Percentiles rank a stretch among this genome's conserved stretches.
phyloP scores from a whole-genome alignment of 768 basidiomycete species.

The Phanerochaete carnosa region DNA sequence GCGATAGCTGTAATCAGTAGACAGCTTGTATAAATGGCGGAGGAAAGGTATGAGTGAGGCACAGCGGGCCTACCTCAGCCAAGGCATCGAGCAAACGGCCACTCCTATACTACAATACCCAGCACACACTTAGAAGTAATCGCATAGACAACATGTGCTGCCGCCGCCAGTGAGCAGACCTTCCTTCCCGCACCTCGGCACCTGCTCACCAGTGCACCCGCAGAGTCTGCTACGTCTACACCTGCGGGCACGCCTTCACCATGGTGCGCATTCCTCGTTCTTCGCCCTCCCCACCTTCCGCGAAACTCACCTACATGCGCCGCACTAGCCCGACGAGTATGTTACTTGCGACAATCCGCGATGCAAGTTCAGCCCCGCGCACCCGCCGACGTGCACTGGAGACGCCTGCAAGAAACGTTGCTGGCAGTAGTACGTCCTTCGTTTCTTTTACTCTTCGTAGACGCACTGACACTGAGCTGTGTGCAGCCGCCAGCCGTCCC shows the following conservation, averaged over 20 bases:
- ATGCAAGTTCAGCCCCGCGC: constrained; percentile 23
- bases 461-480: neutral
- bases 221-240: constrained; percentile 25
- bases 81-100: too few species aligned
- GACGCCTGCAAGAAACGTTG: constrained; percentile 22
- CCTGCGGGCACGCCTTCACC: constrained; percentile 21
- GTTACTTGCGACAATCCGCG: constrained; percentile 20
- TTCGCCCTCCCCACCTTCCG: too few species aligned
- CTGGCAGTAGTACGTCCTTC: constrained; percentile 21
- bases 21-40: too few species aligned
- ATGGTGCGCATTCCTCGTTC: constrained; percentile 12
- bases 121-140: neutral
- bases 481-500: constrained; percentile 21
- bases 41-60: too few species aligned
- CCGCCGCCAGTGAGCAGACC: constrained; percentile 17
- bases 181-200: neutral
- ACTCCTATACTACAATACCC: too few species aligned
- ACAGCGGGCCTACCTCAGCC: too few species aligned
- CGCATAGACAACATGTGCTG: constrained; percentile 17
- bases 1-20: too few species aligned
- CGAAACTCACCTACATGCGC: neutral
- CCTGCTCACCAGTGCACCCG: neutral
- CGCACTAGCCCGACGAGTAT: constrained; percentile 21
- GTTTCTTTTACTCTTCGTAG: neutral
- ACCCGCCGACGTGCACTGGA: constrained; percentile 19